phyloP scores from a whole-genome alignment of 2,329 filamentous ascomycete species.

The Elsinoe fawcettii region DNA sequence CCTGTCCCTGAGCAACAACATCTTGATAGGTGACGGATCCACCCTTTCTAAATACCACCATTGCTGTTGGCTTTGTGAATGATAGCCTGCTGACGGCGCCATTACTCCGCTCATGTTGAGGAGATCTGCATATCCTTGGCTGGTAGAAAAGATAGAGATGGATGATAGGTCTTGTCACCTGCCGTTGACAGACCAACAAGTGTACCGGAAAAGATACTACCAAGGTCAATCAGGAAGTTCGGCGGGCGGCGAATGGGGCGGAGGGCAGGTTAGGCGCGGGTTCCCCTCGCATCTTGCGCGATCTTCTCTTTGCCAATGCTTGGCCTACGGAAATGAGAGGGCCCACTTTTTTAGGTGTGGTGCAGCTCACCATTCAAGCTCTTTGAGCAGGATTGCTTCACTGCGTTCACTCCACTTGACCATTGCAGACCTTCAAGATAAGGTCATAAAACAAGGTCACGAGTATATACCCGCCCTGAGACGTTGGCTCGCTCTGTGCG shows the following conservation, averaged over 20 bases:
- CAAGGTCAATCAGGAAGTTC: slow-evolving; percentile 11
- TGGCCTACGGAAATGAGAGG: neutral
- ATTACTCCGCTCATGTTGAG: neutral
- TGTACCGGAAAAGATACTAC: neutral
- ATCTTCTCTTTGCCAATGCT: neutral
- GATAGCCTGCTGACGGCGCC: neutral
- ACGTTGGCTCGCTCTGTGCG: no score
- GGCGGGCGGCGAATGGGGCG: slow-evolving; percentile 2
- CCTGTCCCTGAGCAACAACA: neutral
- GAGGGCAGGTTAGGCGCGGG: neutral
- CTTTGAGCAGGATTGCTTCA: no score
- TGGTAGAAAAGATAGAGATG: neutral
- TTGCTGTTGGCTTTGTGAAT: neutral
- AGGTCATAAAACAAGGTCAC: no score
- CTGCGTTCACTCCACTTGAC: no score
- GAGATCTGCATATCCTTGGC: neutral
- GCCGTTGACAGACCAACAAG: neutral
- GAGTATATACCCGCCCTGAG: no score
- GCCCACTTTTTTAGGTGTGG: no score
- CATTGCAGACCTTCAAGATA: no score
- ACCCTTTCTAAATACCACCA: slow-evolving; percentile 10
- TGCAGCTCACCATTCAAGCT: no score
- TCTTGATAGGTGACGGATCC: slow-evolving; percentile 5
- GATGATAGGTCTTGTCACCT: slow-evolving; percentile 6
- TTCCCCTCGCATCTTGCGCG: neutral